Evolutionary conservation across 2,329 filamentous ascomycete species (phyloP).

Genomic region (Pestalotiopsis sp.): DNA sequence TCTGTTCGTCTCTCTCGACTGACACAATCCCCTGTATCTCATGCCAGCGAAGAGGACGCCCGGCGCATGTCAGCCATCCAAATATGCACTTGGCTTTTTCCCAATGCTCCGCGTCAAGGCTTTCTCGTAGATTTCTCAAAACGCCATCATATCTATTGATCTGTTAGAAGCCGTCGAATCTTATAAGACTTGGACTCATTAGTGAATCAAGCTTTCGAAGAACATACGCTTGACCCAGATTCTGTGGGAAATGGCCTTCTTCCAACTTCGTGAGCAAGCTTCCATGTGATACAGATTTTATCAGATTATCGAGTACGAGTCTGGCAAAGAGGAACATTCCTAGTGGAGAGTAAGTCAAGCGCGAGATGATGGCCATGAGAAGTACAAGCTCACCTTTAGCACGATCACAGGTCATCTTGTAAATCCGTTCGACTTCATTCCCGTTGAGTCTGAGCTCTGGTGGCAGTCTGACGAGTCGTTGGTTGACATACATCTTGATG

Average conservation of each 20-base stretch:
- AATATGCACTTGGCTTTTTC: constrained; percentile 33
- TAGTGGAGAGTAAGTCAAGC: constrained; percentile 14
- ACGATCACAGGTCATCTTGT: neutral
- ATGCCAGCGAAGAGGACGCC: constrained; percentile 40
- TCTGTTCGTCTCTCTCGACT: constrained; percentile 20
- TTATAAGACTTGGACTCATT: neutral
- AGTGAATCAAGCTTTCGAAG: neutral
- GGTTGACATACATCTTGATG: constrained; percentile 27
- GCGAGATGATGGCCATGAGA: neutral
- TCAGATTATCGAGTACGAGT: constrained; percentile 32
- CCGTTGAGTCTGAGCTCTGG: neutral
- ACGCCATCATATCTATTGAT: constrained; percentile 32
- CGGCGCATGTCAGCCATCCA: constrained; percentile 41
- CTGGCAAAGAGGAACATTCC: constrained; percentile 35
- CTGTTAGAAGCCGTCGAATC: constrained; percentile 4
- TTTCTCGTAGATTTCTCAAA: constrained; percentile 22
- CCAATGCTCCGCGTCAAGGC: constrained; percentile 23
- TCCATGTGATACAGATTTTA: constrained; percentile 20
- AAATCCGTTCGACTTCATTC: neutral
- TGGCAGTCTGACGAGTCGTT: neutral
- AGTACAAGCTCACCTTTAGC: neutral
- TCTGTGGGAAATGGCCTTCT: constrained; percentile 16
- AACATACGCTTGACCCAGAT: constrained; percentile 18
- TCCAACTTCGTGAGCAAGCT: constrained; percentile 24
- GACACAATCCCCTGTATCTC: constrained; percentile 41